Evolutionary conservation across 768 basidiomycete species (phyloP).

Genomic region (Termitomyces eurrhizus): DNA sequence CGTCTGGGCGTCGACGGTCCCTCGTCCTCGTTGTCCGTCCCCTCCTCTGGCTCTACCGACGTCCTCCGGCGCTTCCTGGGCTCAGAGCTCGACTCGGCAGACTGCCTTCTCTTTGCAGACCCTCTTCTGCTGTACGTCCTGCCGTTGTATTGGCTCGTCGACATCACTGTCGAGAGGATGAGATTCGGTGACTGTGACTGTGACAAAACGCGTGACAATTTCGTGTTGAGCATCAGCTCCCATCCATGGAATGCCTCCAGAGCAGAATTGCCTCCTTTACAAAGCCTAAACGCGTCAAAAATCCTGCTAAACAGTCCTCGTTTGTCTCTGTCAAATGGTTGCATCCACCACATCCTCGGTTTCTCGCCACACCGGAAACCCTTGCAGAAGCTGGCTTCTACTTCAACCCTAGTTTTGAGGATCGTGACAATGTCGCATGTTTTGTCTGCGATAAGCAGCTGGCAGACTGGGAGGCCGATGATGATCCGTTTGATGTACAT

Average conservation of each 20-base stretch:
- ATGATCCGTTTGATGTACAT: constrained; percentile 87
- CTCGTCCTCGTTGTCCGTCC: constrained; percentile 8
- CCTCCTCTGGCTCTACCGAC: constrained; percentile 12
- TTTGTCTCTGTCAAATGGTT: constrained; percentile 69
- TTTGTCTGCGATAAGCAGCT: constrained; percentile 82
- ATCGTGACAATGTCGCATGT: constrained; percentile 76
- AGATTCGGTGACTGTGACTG: constrained; percentile 6
- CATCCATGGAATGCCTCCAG: constrained; percentile 49
- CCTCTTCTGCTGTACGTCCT: constrained; percentile 35
- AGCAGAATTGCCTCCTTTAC: constrained; percentile 66
- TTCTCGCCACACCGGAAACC: constrained; percentile 64
- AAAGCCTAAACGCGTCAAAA: constrained; percentile 60
- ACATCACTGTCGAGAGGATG: constrained; percentile 4
- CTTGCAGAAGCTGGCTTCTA: constrained; percentile 92
- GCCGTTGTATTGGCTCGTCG: constrained; percentile 19
- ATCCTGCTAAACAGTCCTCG: constrained; percentile 44
- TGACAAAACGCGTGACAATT: constrained; percentile 29
- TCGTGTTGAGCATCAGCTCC: constrained; percentile 25
- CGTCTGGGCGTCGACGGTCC: constrained; percentile 17
- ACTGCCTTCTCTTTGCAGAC: constrained; percentile 22
- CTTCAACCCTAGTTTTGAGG: constrained; percentile 64
- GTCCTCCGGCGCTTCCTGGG: constrained; percentile 25
- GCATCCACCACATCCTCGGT: constrained; percentile 48
- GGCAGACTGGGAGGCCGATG: constrained; percentile 78
- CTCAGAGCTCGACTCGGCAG: neutral